A percentile compares a stretch with the other conserved stretches of the same genome.
Evolutionary conservation across 257 asterid genomes (phyloP).

Genomic region (Nicotiana knightiana): DNA sequence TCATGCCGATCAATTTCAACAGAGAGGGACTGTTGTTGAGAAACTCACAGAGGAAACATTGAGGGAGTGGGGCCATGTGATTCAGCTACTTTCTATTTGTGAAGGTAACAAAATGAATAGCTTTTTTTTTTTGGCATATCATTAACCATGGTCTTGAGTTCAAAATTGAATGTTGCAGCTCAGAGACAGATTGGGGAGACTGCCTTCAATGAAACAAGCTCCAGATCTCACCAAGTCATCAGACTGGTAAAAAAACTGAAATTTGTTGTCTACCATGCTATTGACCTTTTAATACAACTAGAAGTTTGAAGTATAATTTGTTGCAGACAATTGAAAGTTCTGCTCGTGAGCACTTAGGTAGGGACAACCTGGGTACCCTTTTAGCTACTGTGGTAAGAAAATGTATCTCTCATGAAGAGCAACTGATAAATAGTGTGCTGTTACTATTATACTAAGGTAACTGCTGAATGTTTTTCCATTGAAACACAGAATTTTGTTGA

Average conservation of each 20-base stretch:
- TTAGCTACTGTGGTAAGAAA: constrained; percentile 81
- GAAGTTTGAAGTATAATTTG: neutral
- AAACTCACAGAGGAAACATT: constrained; percentile 63
- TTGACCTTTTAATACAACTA: neutral
- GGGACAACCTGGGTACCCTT: constrained; percentile 42
- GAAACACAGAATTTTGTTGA: constrained; percentile 40
- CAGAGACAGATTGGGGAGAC: constrained; percentile 96
- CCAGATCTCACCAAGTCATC: constrained; percentile 90
- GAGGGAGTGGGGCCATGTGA: constrained; percentile 53
- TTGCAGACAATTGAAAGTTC: constrained; percentile 76
- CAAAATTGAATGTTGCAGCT: constrained; percentile 33
- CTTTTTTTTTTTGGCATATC: neutral
- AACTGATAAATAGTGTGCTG: neutral
- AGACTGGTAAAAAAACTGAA: constrained; percentile 51
- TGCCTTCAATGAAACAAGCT: constrained; percentile 74
- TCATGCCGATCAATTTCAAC: constrained; percentile 2
- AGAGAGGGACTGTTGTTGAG: constrained; percentile 90
- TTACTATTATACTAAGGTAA: neutral
- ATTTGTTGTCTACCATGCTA: neutral
- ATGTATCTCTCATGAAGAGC: neutral
- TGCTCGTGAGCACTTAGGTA: constrained; percentile 40
- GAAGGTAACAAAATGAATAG: constrained; percentile 40
- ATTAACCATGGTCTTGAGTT: neutral
- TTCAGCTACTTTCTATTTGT: constrained; percentile 62
- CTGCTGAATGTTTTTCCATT: neutral